A percentile compares a stretch with the other conserved stretches of the same genome.
Conservation (phyloP, 306 rosid genomes). For the Medicago lupulina region DNA sequence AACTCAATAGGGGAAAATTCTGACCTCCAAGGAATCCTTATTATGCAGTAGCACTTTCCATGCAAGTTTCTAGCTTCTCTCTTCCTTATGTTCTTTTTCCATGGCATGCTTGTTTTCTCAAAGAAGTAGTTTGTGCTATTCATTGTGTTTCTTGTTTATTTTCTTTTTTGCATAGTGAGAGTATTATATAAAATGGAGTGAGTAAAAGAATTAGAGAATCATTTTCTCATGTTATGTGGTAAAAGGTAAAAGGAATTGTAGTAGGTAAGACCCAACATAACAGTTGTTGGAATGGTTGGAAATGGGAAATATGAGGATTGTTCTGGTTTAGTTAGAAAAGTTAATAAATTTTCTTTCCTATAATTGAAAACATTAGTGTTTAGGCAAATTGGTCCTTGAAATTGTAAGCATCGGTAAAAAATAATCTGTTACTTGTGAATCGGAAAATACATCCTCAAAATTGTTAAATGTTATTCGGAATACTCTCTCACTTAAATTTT, state of each 20-base stretch:
- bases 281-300: constrained; percentile 43
- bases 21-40: constrained; percentile 46
- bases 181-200: constrained; percentile 33
- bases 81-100: constrained; percentile 42
- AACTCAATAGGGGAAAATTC: constrained; percentile 45
- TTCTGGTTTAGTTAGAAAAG: background rate
- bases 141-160: constrained; percentile 25
- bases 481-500: too few species aligned
- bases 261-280: constrained; percentile 46
- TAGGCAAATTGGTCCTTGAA: too few species aligned
- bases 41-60: constrained; percentile 34
- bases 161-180: constrained; percentile 13
- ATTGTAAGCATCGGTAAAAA: too few species aligned
- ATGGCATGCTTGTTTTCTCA: constrained; percentile 42
- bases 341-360: background rate
- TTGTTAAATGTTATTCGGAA: too few species aligned
- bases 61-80: constrained; percentile 34
- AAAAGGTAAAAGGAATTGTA: constrained; percentile 43
- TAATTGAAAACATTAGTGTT: background rate
- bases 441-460: too few species aligned
- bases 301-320: background rate
- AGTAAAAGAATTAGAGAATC: constrained; percentile 6
- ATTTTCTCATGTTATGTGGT: constrained; percentile 12
- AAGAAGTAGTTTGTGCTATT: constrained; percentile 28
- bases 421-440: too few species aligned